Percentiles rank a stretch among this genome's conserved stretches.
Conservation (phyloP, 2,329 filamentous ascomycete genomes). For the Kalmusia sp. region DNA sequence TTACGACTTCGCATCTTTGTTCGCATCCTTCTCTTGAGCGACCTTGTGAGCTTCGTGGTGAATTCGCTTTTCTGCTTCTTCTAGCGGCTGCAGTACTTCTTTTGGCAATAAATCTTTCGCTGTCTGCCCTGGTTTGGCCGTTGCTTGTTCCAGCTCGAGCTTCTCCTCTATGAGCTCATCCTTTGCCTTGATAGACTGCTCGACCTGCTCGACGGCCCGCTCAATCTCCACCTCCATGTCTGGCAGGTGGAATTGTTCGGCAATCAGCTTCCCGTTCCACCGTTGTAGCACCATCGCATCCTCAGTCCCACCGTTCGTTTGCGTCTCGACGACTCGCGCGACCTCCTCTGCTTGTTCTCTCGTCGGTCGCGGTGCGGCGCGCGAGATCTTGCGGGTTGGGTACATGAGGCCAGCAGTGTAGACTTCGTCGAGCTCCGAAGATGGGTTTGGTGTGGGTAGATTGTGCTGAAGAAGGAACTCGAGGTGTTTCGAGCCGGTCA, state of each 20-base stretch:
- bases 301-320: constrained; percentile 49
- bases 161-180: constrained; percentile 47
- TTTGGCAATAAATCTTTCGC: constrained; percentile 39
- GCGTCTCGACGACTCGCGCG: constrained; percentile 45
- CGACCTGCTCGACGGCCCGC: constrained; percentile 59
- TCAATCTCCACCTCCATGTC: constrained; percentile 62
- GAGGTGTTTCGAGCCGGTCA: constrained; percentile 83
- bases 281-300: constrained; percentile 58
- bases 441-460: constrained; percentile 71
- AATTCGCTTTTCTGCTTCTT: constrained; percentile 23
- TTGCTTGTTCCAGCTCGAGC: constrained; percentile 43
- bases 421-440: constrained; percentile 73
- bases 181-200: constrained; percentile 51
- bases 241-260: constrained; percentile 55
- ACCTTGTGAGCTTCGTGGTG: constrained; percentile 22
- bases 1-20: constrained; percentile 3
- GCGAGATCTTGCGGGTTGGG: constrained; percentile 48
- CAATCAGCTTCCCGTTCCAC: constrained; percentile 60
- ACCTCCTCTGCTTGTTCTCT: constrained; percentile 48
- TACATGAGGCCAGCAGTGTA: constrained; percentile 66
- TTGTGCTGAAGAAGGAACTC: constrained; percentile 80
- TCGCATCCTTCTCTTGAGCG: constrained; percentile 18
- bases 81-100: constrained; percentile 33
- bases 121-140: constrained; percentile 30
- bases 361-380: constrained; percentile 47